Evolutionary conservation across 257 asterid species (phyloP).

Genomic region (Primulina tabacum): DNA sequence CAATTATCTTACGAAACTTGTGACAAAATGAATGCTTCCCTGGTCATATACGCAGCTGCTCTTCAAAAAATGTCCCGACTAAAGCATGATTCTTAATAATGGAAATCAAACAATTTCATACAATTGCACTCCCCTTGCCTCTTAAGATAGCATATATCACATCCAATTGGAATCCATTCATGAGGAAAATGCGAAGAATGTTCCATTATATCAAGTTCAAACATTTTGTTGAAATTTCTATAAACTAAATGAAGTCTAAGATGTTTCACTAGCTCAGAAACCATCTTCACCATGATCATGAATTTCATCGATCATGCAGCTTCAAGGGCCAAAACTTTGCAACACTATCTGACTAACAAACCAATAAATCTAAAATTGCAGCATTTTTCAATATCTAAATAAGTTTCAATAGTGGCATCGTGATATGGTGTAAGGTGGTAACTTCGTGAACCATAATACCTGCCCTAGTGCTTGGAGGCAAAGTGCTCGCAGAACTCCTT

Average conservation of each 20-base stretch:
- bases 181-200: not conserved
- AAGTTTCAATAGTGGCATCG: slow-evolving; percentile 3
- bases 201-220: not conserved
- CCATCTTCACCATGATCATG: not conserved
- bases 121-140: too few species aligned
- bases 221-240: not conserved
- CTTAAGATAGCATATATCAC: too few species aligned
- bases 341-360: not conserved
- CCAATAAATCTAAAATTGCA: slow-evolving; percentile 2
- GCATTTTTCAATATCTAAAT: not conserved
- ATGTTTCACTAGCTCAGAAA: not conserved
- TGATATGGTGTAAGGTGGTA: slow-evolving; percentile 10
- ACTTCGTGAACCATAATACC: slow-evolving; percentile 42
- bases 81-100: too few species aligned
- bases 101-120: too few species aligned
- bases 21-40: too few species aligned
- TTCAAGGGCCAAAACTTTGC: not conserved
- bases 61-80: too few species aligned
- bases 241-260: not conserved
- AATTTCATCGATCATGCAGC: not conserved
- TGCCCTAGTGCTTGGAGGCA: slow-evolving; percentile 97
- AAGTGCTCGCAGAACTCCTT: slow-evolving; percentile 90
- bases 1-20: too few species aligned
- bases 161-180: not conserved
- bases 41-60: too few species aligned